These are phyloP conservation scores for Veloboletus limbatus DNA, from an alignment of 1,284 basidiomycete genomes.

Conservation along the genomic window DNA sequence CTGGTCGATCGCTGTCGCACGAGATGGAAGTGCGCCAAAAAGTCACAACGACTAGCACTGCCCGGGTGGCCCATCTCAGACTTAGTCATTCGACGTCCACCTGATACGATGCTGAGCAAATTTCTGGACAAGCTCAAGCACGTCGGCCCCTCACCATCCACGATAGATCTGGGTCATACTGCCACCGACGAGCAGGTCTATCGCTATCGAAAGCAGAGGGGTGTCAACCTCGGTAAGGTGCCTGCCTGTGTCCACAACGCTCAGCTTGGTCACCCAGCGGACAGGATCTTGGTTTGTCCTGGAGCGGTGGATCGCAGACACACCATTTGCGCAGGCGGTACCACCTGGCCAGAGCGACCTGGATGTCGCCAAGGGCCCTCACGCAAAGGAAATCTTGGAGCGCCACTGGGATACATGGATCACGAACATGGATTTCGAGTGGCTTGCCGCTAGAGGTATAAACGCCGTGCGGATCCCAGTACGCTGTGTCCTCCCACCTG, in stretches of 20 bases:
- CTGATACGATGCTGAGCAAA: slow-evolving; percentile 14
- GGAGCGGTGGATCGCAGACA: slow-evolving; percentile 69
- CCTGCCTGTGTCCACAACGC: slow-evolving; percentile 3
- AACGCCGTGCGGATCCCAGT: slow-evolving; percentile 86
- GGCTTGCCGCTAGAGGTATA: slow-evolving; percentile 72
- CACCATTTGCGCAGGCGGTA: slow-evolving; percentile 53
- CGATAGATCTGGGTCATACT: slow-evolving; percentile 10
- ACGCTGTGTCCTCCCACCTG: slow-evolving; percentile 25
- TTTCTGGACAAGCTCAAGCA: slow-evolving; percentile 19
- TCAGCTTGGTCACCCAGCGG: slow-evolving; percentile 9
- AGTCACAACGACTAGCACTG: too few relatives aligned
- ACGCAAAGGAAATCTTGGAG: slow-evolving; percentile 65
- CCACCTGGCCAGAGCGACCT: slow-evolving; percentile 68
- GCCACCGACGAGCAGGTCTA: slow-evolving; percentile 40
- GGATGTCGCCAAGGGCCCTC: slow-evolving; percentile 65
- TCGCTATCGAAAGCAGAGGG: slow-evolving; percentile 74
- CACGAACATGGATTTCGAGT: slow-evolving; percentile 65
- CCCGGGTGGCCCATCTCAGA: too few relatives aligned
- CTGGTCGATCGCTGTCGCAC: slow-evolving; percentile 24
- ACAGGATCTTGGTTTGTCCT: slow-evolving; percentile 76
- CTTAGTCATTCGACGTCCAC: too few relatives aligned
- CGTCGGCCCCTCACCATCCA: background rate
- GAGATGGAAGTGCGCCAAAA: background rate
- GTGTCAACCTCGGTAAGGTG: slow-evolving; percentile 75
- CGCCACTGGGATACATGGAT: slow-evolving; percentile 84